A percentile compares a stretch with the other conserved stretches of the same genome.
phyloP scores from a whole-genome alignment of 208 protist genomes.

The Endotrypanum monterogeii region DNA sequence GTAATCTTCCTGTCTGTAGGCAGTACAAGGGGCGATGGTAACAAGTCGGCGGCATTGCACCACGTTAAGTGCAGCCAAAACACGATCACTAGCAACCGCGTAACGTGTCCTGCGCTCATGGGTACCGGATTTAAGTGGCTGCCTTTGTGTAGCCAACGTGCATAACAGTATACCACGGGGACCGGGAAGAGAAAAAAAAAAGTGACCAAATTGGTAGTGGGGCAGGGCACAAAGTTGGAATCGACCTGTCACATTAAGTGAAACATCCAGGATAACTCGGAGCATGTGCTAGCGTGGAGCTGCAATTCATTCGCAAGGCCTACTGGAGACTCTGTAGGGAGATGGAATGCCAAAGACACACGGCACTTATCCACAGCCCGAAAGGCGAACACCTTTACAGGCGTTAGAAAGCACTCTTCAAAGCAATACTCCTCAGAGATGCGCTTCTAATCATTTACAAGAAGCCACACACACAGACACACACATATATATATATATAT shows the following conservation, averaged over 20 bases:
- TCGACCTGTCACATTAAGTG: neutral
- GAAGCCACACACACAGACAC: too few relatives aligned
- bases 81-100: conserved; percentile 7
- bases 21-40: conserved; percentile 28
- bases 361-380: neutral
- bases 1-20: conserved; percentile 47
- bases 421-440: neutral
- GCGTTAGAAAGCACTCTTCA: too few relatives aligned
- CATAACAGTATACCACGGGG: too few relatives aligned
- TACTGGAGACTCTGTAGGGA: neutral
- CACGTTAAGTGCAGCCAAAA: conserved; percentile 11
- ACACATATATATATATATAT: too few relatives aligned
- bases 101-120: neutral
- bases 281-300: neutral
- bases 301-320: neutral
- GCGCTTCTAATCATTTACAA: neutral
- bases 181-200: neutral
- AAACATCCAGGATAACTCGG: neutral
- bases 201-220: neutral
- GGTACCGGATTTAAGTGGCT: neutral
- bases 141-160: neutral
- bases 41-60: conserved; percentile 21
- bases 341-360: neutral
- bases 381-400: neutral
- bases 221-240: neutral